phyloP scores from a whole-genome alignment of 331 rosid genomes.

The Arachis monticola region DNA sequence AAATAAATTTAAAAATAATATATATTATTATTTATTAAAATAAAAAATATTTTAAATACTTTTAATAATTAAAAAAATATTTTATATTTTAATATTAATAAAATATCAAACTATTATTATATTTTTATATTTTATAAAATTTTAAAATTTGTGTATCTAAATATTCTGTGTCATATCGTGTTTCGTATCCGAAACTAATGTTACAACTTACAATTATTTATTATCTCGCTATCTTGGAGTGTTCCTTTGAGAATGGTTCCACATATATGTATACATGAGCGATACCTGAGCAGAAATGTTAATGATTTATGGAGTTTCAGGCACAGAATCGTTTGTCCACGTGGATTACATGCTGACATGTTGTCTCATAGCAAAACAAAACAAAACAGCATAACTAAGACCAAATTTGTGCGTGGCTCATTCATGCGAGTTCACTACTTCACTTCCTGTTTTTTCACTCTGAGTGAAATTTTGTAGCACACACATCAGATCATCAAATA shows the following conservation, averaged over 20 bases:
- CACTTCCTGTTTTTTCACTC: background rate
- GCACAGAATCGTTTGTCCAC: slow-evolving; percentile 35
- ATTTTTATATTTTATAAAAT: too few relatives aligned
- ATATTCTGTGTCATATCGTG: too few relatives aligned
- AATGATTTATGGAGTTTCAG: slow-evolving; percentile 32
- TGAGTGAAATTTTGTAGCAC: background rate
- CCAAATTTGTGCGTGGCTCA: background rate
- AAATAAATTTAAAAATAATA: too few relatives aligned
- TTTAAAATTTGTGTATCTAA: too few relatives aligned
- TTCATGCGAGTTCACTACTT: background rate
- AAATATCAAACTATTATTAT: too few relatives aligned
- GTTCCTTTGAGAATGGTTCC: slow-evolving; percentile 3
- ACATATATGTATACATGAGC: slow-evolving; percentile 17
- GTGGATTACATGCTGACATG: slow-evolving; percentile 44
- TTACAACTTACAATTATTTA: too few relatives aligned
- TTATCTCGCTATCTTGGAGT: background rate
- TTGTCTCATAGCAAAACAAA: slow-evolving; percentile 22
- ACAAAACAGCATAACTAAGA: background rate
- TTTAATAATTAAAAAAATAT: too few relatives aligned
- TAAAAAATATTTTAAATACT: too few relatives aligned
- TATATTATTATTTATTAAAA: too few relatives aligned
- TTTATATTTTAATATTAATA: too few relatives aligned
- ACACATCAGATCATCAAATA: background rate
- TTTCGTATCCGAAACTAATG: too few relatives aligned
- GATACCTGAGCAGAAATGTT: slow-evolving; percentile 15